Evolutionary conservation across 1,284 basidiomycete genomes (phyloP).

Genomic region (Wallemia mellicola): DNA sequence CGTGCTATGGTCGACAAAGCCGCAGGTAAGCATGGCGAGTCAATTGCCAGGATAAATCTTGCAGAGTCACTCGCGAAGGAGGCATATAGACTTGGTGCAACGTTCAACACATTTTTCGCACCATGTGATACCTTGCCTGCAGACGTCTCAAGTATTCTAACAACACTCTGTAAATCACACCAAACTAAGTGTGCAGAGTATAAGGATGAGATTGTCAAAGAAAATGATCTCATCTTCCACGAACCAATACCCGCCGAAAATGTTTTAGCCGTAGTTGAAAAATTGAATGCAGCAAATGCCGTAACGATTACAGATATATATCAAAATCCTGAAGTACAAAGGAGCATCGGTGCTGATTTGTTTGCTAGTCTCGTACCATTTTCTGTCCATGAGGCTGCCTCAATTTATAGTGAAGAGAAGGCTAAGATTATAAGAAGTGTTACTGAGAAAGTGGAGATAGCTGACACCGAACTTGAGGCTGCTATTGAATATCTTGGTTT

Average conservation of each 20-base stretch:
- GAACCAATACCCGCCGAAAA: conserved; percentile 61
- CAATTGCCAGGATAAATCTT: conserved; percentile 46
- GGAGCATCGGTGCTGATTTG: conserved; percentile 73
- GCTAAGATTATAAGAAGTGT: conserved; percentile 78
- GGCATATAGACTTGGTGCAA: conserved; percentile 33
- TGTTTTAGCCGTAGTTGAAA: conserved; percentile 48
- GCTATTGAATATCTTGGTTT: conserved; percentile 58
- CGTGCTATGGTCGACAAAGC: conserved; percentile 48
- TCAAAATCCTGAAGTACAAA: conserved; percentile 65
- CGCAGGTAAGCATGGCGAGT: conserved; percentile 53
- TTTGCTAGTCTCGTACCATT: conserved; percentile 69
- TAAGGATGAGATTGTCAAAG: conserved; percentile 42
- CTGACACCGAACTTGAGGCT: conserved; percentile 49
- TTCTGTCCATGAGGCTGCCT: conserved; percentile 82
- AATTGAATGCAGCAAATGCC: conserved; percentile 40
- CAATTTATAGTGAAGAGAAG: conserved; percentile 93
- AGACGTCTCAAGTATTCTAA: conserved; percentile 47
- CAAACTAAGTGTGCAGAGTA: conserved; percentile 44
- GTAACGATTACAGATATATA: conserved; percentile 87
- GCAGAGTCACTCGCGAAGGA: conserved; percentile 65
- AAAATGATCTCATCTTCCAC: conserved; percentile 96
- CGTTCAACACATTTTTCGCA: conserved; percentile 39
- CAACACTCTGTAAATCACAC: conserved; percentile 58
- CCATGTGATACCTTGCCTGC: conserved; percentile 58
- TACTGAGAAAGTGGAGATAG: conserved; percentile 53